Evolutionary conservation across 495 filamentous ascomycete genomes (phyloP).

Genomic region (Penicillium cosmopolitanum): DNA sequence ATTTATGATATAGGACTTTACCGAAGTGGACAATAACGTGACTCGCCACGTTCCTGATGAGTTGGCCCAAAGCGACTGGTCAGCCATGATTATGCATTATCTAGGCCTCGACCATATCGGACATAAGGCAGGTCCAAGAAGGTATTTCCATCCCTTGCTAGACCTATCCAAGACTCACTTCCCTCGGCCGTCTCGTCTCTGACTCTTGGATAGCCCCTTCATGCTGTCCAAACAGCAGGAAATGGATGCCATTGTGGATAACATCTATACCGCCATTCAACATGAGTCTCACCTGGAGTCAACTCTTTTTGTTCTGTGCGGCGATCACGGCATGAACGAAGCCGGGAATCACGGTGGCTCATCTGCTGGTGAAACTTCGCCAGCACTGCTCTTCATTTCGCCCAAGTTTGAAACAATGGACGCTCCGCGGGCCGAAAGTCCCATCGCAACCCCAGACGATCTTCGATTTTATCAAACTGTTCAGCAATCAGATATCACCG

Average conservation of each 20-base stretch:
- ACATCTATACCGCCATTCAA: slow-evolving; percentile 78
- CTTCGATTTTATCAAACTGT: slow-evolving; percentile 82
- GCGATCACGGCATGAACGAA: slow-evolving; percentile 99
- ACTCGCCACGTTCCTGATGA: slow-evolving; percentile 85
- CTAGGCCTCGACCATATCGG: slow-evolving; percentile 97
- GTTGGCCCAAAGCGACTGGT: slow-evolving; percentile 80
- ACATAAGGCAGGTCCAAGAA: slow-evolving; percentile 90
- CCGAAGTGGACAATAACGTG: slow-evolving; percentile 97
- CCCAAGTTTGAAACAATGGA: slow-evolving; percentile 72
- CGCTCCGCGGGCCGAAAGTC: slow-evolving; percentile 39
- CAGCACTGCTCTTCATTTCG: slow-evolving; percentile 89
- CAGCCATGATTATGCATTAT: slow-evolving; percentile 92
- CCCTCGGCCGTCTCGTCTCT: slow-evolving; percentile 3
- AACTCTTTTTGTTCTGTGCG: slow-evolving; percentile 83
- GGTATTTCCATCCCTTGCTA: slow-evolving; percentile 45
- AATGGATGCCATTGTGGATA: slow-evolving; percentile 83
- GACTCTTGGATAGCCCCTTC: slow-evolving; percentile 60
- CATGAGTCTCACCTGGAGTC: slow-evolving; percentile 67
- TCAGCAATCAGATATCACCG: slow-evolving; percentile 91
- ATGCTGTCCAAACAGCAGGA: slow-evolving; percentile 94
- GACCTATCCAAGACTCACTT: not conserved
- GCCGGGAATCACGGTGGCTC: slow-evolving; percentile 97
- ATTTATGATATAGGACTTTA: slow-evolving; percentile 76
- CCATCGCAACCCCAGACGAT: slow-evolving; percentile 46
- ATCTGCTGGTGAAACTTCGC: slow-evolving; percentile 87